These are phyloP conservation scores for Fusarium torreyae DNA, from an alignment of 2,329 filamentous ascomycete genomes.

Conservation along the genomic window DNA sequence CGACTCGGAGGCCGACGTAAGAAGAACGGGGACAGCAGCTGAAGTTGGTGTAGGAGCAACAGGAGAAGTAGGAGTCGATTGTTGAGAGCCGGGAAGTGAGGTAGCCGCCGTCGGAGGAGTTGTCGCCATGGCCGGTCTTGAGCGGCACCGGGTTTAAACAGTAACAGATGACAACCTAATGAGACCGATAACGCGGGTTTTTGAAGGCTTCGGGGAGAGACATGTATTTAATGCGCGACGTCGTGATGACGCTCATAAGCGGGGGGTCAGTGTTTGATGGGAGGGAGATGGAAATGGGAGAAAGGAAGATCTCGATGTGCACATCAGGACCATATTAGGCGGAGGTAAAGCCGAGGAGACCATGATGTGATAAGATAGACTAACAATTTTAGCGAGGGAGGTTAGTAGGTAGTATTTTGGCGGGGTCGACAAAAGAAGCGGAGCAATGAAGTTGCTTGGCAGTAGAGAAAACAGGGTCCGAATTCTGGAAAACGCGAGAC, in stretches of 20 bases:
- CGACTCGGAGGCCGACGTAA: slow-evolving; percentile 53
- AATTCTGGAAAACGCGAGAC: slow-evolving; percentile 3
- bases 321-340: slow-evolving; percentile 33
- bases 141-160: slow-evolving; percentile 10
- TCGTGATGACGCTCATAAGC: slow-evolving; percentile 41
- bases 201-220: slow-evolving; percentile 21
- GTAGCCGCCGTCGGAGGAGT: slow-evolving; percentile 32
- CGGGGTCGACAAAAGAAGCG: slow-evolving; percentile 46
- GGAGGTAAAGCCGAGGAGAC: slow-evolving; percentile 27
- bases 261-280: slow-evolving; percentile 24
- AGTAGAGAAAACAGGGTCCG: slow-evolving; percentile 21
- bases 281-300: slow-evolving; percentile 10
- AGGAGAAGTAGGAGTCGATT: slow-evolving; percentile 35
- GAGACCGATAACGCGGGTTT: slow-evolving; percentile 19
- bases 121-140: slow-evolving; percentile 40
- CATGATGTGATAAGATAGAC: slow-evolving; percentile 38
- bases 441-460: slow-evolving; percentile 18
- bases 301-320: slow-evolving; percentile 42
- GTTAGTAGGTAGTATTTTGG: slow-evolving; percentile 33
- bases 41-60: slow-evolving; percentile 10
- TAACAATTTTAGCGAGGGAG: slow-evolving; percentile 34
- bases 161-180: slow-evolving; percentile 17
- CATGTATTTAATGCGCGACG: slow-evolving; percentile 36
- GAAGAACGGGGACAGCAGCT: slow-evolving; percentile 17
- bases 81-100: slow-evolving; percentile 23